Conservation (phyloP, 164 flowering plant genomes). For the Brasenia schreberi region DNA sequence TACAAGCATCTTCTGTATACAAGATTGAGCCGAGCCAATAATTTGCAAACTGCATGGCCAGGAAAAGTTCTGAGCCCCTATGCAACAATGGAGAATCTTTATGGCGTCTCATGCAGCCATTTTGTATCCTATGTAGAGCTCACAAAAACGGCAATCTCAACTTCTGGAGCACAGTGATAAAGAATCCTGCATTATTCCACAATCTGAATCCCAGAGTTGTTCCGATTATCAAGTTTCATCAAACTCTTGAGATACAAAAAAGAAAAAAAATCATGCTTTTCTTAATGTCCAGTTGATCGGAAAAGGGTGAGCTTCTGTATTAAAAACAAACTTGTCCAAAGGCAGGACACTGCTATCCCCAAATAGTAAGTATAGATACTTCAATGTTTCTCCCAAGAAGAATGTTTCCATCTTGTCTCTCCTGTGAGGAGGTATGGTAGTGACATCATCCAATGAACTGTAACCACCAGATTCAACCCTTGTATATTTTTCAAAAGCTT, state of each 20-base stretch:
- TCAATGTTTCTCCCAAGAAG: slow-evolving; percentile 89
- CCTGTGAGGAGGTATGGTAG: slow-evolving; percentile 59
- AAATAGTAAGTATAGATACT: slow-evolving; percentile 78
- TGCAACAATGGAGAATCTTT: background rate
- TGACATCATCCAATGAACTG: slow-evolving; percentile 81
- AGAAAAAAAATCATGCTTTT: slow-evolving; percentile 4
- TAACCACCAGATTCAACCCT: slow-evolving; percentile 86
- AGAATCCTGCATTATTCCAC: background rate
- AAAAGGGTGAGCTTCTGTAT: slow-evolving; percentile 91
- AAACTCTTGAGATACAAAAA: too few species aligned
- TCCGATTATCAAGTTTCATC: background rate
- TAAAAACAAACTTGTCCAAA: slow-evolving; percentile 81
- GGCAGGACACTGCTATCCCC: slow-evolving; percentile 53
- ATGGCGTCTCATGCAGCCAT: too few species aligned
- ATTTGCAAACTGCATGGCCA: background rate
- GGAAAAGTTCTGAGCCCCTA: background rate
- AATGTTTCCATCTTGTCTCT: slow-evolving; percentile 99
- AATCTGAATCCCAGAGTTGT: background rate
- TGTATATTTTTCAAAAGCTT: slow-evolving; percentile 79
- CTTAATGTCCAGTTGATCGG: slow-evolving; percentile 29
- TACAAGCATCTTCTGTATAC: background rate
- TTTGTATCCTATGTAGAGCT: background rate
- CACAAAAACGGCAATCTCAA: background rate
- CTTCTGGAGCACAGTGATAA: background rate
- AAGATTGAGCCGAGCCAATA: background rate